Base-by-base conservation (phyloP, 768 basidiomycete species). In the Collybiopsis luxurians region DNA sequence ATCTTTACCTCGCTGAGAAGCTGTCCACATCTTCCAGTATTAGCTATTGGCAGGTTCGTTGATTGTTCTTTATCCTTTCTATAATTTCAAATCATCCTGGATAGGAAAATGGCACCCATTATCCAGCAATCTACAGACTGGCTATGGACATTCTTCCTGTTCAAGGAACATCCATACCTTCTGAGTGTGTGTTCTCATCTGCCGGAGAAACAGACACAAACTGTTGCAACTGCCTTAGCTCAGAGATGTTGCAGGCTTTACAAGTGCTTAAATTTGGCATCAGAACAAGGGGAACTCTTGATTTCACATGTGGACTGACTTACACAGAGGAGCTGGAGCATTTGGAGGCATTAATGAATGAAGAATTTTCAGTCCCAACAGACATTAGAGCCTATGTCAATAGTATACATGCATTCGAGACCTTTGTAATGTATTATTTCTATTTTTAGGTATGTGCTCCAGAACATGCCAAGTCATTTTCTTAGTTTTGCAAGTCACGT, bases 161-260 rank as follows among this genome's bases (percentile, higher is more conserved):
- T 17, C 56, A 62, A 24, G 56, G 15, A 19, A 61, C 60, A 27
- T 52, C 56, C 2, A 57, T 63, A 4, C 60, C 55, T 19, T 61
- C 24, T 6, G 58, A 63, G 13, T 31, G 26, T 2, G 50, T 59
- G 2, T 64, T 55, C 42, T 59, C 59, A 12, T 53, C 51, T 15
- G 31, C 31, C 15, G 54, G 53, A 21, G 45, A 54, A n/a, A 59
- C 53, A 1, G 34, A 44, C 28, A 59, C 58, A n/a, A 39, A 31
- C 12, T 36, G 24, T 26, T 53, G 48, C 26, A 55, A 42, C 39
- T 45, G 53, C 24, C 26, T 59, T 19, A 54, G 42, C 13, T 34
- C 59, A 24, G 21, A 52, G 12, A 28, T 53, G 21, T 24, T 55
- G 31, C 57, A 60, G 36, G 56, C 55, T 13, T 31, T 60, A n/a